A percentile compares a stretch with the other conserved stretches of the same genome.
Evolutionary conservation across 306 rosid species (phyloP).

Genomic region (Glycine latifolia): DNA sequence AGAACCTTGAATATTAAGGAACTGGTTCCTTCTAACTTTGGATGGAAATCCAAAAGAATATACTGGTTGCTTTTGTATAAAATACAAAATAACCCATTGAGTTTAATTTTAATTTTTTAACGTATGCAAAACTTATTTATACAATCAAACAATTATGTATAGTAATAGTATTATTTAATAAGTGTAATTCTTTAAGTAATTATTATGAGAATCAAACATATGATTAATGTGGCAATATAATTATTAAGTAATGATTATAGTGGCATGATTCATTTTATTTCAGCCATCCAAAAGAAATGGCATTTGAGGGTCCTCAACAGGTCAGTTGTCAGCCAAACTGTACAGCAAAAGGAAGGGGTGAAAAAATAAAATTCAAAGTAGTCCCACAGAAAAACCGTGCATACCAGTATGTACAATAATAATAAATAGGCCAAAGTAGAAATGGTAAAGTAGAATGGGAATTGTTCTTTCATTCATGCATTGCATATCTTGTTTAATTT

Average conservation of each 20-base stretch:
- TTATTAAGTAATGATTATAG: not conserved
- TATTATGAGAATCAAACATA: not conserved
- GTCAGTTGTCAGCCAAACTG: slow-evolving; percentile 4
- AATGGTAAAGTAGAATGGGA: not conserved
- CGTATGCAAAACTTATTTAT: not conserved
- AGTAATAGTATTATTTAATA: not conserved
- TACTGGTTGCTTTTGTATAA: not conserved
- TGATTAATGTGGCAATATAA: not conserved
- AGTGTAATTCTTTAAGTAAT: not conserved
- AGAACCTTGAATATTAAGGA: slow-evolving; percentile 12
- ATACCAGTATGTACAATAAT: slow-evolving; percentile 2
- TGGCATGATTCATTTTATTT: not conserved
- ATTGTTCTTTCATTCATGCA: not conserved
- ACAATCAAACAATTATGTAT: not conserved
- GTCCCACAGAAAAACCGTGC: not conserved
- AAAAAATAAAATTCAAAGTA: not conserved
- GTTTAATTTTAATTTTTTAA: not conserved
- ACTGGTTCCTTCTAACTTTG: slow-evolving; percentile 3
- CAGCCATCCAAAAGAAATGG: slow-evolving; percentile 2
- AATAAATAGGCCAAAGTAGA: slow-evolving; percentile 6
- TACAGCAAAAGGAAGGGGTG: not conserved
- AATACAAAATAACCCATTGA: not conserved
- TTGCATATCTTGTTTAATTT: slow-evolving; percentile 13
- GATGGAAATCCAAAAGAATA: slow-evolving; percentile 23
- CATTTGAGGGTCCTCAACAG: not conserved